phyloP scores from a whole-genome alignment of 352 stramenopile species.

The Globisporangium middletonii region DNA sequence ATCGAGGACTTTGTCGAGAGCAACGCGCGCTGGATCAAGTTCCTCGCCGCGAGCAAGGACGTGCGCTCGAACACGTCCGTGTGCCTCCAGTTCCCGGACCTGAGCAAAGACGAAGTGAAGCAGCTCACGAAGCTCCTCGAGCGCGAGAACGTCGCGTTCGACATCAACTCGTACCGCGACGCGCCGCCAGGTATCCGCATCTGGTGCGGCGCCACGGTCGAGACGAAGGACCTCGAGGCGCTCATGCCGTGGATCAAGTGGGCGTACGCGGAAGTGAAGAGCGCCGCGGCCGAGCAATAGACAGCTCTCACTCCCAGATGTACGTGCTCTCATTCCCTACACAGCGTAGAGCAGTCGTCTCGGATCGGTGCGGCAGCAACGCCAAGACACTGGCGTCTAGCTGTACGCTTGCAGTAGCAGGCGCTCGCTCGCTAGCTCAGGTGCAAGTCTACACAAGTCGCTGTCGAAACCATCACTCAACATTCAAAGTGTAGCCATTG shows the following conservation, averaged over 20 bases:
- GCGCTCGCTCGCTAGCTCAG: too few species aligned
- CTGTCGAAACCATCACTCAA: too few species aligned
- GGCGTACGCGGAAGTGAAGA: conserved; percentile 93
- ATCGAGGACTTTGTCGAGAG: conserved; percentile 96
- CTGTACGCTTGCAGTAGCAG: too few species aligned
- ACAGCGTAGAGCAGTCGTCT: too few species aligned
- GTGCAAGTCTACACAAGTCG: too few species aligned
- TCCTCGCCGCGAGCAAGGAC: conserved; percentile 92
- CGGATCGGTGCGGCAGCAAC: too few species aligned
- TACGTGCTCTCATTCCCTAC: too few species aligned
- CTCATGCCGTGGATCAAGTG: conserved; percentile 98
- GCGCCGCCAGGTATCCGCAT: conserved; percentile 97
- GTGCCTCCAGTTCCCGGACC: conserved; percentile 93
- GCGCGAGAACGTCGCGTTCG: conserved; percentile 93
- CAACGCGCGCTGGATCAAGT: conserved; percentile 95
- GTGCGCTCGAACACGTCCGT: conserved; percentile 97
- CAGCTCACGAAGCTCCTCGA: conserved; percentile 95
- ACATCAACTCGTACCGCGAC: conserved; percentile 98
- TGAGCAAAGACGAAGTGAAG: conserved; percentile 94
- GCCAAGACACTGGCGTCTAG: too few species aligned
- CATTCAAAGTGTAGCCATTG: too few species aligned
- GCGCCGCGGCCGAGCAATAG: conserved; percentile 21
- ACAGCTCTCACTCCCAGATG: not conserved
- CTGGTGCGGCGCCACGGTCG: conserved; percentile 99
- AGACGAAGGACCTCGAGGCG: conserved; percentile 96